Percentiles rank a stretch among this genome's conserved stretches.
phyloP scores from a whole-genome alignment of 306 rosid genomes.

The Quercus berberidifolia region DNA sequence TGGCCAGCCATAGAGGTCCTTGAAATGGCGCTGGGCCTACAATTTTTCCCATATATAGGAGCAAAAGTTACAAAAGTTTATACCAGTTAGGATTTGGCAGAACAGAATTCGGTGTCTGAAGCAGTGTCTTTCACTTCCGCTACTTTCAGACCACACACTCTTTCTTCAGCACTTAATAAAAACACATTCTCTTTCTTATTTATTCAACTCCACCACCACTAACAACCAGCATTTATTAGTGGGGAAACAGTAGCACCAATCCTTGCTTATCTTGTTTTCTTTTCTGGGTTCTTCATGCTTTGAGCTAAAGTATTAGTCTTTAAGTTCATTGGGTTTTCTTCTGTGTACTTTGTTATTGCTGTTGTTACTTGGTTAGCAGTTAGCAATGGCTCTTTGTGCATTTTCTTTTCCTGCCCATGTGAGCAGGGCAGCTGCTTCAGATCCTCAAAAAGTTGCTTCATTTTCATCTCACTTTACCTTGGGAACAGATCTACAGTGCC shows the following conservation, averaged over 20 bases:
- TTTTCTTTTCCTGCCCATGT: constrained; percentile 46
- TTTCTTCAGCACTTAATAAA: too few relatives aligned
- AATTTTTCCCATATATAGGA: too few relatives aligned
- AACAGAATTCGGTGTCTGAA: too few relatives aligned
- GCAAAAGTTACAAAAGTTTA: too few relatives aligned
- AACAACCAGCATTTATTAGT: constrained; percentile 9
- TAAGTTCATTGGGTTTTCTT: not conserved
- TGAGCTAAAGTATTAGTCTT: constrained; percentile 2
- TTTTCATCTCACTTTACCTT: constrained; percentile 40
- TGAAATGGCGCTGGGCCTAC: not conserved
- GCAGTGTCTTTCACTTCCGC: too few relatives aligned
- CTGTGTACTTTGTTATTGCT: not conserved
- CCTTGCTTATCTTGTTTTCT: not conserved
- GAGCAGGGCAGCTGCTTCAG: constrained; percentile 28
- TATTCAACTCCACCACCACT: not conserved
- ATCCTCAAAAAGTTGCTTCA: constrained; percentile 19
- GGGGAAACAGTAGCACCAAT: not conserved
- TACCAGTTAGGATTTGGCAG: too few relatives aligned
- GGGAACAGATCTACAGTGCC: constrained; percentile 33
- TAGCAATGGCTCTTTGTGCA: constrained; percentile 67
- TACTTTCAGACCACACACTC: too few relatives aligned
- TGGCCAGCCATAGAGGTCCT: not conserved
- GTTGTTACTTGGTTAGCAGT: not conserved
- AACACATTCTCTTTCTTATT: too few relatives aligned
- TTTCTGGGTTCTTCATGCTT: constrained; percentile 29